Base-by-base conservation (phyloP, 192 early-diverging fungal species). In the Backusella macrospora region DNA sequence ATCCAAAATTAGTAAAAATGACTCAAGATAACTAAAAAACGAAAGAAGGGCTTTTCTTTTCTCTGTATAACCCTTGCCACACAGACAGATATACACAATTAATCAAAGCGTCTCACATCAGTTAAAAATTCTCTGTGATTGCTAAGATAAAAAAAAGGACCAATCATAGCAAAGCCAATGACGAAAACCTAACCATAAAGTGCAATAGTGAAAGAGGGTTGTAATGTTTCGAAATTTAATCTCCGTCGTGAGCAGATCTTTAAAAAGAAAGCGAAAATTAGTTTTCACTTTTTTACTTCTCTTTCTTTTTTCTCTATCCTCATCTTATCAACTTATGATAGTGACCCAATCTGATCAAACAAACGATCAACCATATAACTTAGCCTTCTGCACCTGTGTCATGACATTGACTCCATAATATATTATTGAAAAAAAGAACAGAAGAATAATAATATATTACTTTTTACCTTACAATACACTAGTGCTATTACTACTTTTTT, bases 341-440 rank as follows among this genome's bases (percentile, higher is more conserved):
- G 40, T 38, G 37, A 40, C 37, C 40, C 65, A 66, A 66, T 16
- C 37, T 43, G 65, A 42, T 43, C 52, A 26, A 59, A 59, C 52
- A 23, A 21, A 59, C 52, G 52, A 59, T 59, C 21, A 59, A 26
- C 52, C 52, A 59, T 13, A 18, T 59, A 26, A 59, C 26, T 23
- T 18, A 26, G 21, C 52, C 10, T 59, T 13, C 52, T 59, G 52
- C 52, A 34, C 29, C 29, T 59, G 52, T 59, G 52, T 26, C 18
- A 59, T 59, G 52, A 59, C 52, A 26, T 59, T 59, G 52, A 23
- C 52, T 59, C 52, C 52, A 59, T 59, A 59, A 59, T 12, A 26
- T 59, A 10, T 26, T 52, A 21, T 21, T 52, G 21, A 9, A 52
- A 48, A 52, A 52, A 52, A 59, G 29, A 34, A 34, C 29, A 34